Percentiles rank a stretch among this genome's conserved stretches.
Conservation (phyloP, 768 basidiomycete species). For the Chalciporus piperatus region DNA sequence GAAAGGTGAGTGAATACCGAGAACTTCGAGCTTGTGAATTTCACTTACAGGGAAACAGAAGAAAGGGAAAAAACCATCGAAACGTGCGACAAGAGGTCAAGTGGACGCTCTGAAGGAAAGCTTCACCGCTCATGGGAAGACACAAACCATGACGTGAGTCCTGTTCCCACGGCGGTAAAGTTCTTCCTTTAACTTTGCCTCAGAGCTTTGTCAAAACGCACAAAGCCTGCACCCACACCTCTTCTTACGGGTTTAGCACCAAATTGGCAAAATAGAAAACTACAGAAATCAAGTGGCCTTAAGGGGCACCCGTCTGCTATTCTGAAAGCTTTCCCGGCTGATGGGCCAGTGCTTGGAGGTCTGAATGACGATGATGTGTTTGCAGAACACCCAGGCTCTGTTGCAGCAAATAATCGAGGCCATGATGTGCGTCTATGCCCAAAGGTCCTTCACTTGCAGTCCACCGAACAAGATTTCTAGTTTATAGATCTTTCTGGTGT, state of each 20-base stretch:
- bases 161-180: background rate
- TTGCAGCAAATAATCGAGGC: background rate
- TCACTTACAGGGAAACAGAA: background rate
- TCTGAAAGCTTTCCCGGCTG: background rate
- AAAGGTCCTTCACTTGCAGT: background rate
- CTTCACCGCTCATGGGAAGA: background rate
- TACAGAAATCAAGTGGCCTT: background rate
- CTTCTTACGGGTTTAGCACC: background rate
- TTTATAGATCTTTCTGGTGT: background rate
- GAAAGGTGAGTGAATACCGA: background rate
- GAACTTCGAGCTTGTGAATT: background rate
- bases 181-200: background rate
- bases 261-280: background rate
- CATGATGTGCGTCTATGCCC: background rate
- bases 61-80: background rate
- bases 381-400: background rate
- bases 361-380: background rate
- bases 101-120: background rate
- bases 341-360: background rate
- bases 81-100: background rate
- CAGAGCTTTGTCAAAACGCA: background rate
- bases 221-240: background rate
- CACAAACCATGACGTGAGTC: background rate
- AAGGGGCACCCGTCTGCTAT: background rate
- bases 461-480: background rate